A percentile compares a stretch with the other conserved stretches of the same genome.
Conservation (phyloP, 192 early-diverging fungal species). For the Phycomyces blakesleeanus region DNA sequence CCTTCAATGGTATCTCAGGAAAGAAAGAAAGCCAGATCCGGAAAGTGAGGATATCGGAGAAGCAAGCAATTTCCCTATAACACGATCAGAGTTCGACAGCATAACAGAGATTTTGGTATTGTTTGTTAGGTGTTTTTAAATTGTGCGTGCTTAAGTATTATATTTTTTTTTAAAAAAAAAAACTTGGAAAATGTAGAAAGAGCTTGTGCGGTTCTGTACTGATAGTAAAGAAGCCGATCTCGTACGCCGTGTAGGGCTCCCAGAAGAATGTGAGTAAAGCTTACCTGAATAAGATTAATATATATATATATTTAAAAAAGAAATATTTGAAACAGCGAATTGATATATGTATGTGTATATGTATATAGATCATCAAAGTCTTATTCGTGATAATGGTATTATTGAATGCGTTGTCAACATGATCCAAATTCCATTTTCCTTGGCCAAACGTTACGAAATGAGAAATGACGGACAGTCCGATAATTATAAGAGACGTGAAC, state of each 20-base stretch:
- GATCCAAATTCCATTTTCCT: slow-evolving; percentile 17
- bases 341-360: neutral
- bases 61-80: slow-evolving; percentile 7
- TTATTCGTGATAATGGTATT: slow-evolving; percentile 21
- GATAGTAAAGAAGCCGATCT: slow-evolving; percentile 14
- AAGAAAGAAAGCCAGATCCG: slow-evolving; percentile 1
- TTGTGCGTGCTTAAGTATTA: neutral
- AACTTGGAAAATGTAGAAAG: neutral
- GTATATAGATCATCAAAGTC: slow-evolving; percentile 12
- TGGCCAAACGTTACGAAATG: slow-evolving; percentile 10
- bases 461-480: neutral
- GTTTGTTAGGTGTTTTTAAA: neutral
- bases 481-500: neutral
- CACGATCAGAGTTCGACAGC: slow-evolving; percentile 7
- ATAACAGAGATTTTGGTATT: slow-evolving; percentile 18
- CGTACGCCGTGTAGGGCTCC: slow-evolving; percentile 12
- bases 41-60: neutral
- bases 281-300: neutral
- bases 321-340: neutral
- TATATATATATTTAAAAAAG: neutral
- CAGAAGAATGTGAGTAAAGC: slow-evolving; percentile 17
- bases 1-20: slow-evolving; percentile 14
- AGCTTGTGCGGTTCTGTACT: slow-evolving; percentile 19
- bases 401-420: slow-evolving; percentile 19
- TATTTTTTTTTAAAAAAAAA: neutral